Evolutionary conservation across 345 rosid genomes (phyloP), one percentile per base, ranked within the genome.

Genomic region (Bruguiera gymnorhiza): DNA sequence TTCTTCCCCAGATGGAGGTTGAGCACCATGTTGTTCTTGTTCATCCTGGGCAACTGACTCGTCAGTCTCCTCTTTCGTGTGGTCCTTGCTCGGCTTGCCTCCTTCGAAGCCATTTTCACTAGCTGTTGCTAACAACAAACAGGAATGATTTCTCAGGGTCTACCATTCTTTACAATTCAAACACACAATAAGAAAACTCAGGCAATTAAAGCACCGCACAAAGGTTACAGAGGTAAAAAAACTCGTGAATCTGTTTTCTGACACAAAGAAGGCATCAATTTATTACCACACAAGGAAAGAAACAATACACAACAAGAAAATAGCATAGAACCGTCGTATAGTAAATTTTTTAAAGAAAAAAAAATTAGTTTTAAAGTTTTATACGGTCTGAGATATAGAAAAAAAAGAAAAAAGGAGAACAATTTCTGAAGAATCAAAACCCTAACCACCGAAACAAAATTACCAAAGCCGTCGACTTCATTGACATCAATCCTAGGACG

Each of bases 401-500:
- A 53, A 16, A 6, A 6, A 51, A 16, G 7, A 6, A 10, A 0
- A 34, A 1, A 34, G 1, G 39, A 18, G 34, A 15, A 39, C 23
- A 8, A 43, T 29, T 8, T 29, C 8, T 0, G 36, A 7, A 36
- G 23, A 34, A 11, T 4, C 5, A 70, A 34, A 50, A 70, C 16
- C 60, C 60, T 23, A 30, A 13, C 26, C 51, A 66, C 10, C 27
- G 48, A 32, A 68, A 68, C 39, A 24, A 58, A 8, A 37, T 19
- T 76, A 88, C 93, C 97, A 73, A 81, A 74, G 19, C 69, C 83
- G 43, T 84, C 78, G 2, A 76, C 56, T 20, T 83, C 72, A 21
- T 43, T 73, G 6, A 79, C 87, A 27, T 79, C 88, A 13, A 83
- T 73, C 73, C 84, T 87, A 1, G 75, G 76, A 39, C 96, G 90